Conservation (phyloP, 2,329 filamentous ascomycete genomes). For the Sporothrix dimorphospora region DNA sequence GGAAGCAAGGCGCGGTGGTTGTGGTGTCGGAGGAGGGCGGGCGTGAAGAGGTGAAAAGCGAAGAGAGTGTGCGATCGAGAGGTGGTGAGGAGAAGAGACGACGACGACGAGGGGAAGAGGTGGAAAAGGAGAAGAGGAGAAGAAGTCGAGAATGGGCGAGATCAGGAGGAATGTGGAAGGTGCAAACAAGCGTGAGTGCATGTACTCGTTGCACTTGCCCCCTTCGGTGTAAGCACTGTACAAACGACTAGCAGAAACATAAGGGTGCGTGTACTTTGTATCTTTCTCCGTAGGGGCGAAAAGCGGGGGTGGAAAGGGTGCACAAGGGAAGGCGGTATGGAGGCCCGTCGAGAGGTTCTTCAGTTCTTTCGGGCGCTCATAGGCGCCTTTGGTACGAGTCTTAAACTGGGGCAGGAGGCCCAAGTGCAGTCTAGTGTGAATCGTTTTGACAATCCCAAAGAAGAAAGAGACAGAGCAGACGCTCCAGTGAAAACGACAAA, state of each 20-base stretch:
- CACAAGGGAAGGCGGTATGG: slow-evolving; percentile 22
- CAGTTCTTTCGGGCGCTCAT: not conserved
- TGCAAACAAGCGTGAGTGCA: not conserved
- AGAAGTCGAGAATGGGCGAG: slow-evolving; percentile 15
- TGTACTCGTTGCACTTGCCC: not conserved
- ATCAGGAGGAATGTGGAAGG: slow-evolving; percentile 15
- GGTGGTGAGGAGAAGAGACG: not conserved
- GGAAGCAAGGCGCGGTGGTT: not conserved
- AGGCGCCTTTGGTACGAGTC: not conserved
- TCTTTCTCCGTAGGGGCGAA: slow-evolving; percentile 20
- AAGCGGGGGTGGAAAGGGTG: slow-evolving; percentile 26
- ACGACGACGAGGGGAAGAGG: not conserved
- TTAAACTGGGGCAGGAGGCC: not conserved
- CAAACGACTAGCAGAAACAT: not conserved
- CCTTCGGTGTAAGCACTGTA: not conserved
- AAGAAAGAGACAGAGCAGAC: not conserved
- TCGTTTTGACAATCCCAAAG: not conserved
- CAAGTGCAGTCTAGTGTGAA: slow-evolving; percentile 3
- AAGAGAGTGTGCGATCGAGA: not conserved
- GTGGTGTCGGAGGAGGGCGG: slow-evolving; percentile 1
- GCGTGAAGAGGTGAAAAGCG: not conserved
- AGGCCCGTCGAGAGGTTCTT: not conserved
- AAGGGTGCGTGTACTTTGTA: not conserved
- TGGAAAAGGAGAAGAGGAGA: slow-evolving; percentile 1
- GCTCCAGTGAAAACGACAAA: not conserved